Evolutionary conservation across 225 moss, liverwort and hornwort species (phyloP), one percentile per base, ranked within the genome.

Genomic region (Physcomitrium patens): DNA sequence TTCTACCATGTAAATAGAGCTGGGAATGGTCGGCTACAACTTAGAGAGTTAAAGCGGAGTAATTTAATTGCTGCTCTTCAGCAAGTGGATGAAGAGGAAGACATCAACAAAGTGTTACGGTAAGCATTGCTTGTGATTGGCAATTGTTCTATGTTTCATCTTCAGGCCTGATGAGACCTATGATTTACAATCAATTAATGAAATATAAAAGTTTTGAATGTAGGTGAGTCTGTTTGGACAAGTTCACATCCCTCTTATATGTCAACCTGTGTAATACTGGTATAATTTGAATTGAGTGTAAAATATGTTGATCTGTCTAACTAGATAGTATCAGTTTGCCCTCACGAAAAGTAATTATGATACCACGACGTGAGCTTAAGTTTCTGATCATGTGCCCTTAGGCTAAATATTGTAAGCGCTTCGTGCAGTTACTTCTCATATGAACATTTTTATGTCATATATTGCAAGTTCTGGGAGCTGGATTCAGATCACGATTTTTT

Each of bases 381-480:
- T 37, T 37, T 37, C 31, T 37, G 31, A 37, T 37, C 31, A 37
- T 37, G 31, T 37, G 7, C 31, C 31, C 31, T 37, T 37, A 7
- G 31, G 31, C 31, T 37, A 37, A 76, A 27, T 61, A 45, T 51
- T 60, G 65, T 69, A 59, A 73, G 26, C 60, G 24, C 66, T 54
- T 63, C 18, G 46, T 75, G 80, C 89, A 99, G 97, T 83, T 99
- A 94, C 84, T 99, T 99, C 76, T 99, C 97, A 53, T 99, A 99
- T 78, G 97, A 99, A 82, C 97, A 99, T 82, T 99, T 99, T 82
- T 99, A 99, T 82, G 97, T 99, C 73, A 93, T 99, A 76, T 99
- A 99, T 77, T 99, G 97, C 90, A 99, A 99, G 81, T 99, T 99
- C 75, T 99, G 97, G 97, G 97, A 99, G 75, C 86, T 99, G 78